These are phyloP conservation scores for Beauveria asiatica DNA, from an alignment of 2,329 filamentous ascomycete genomes.

Conservation along the genomic window DNA sequence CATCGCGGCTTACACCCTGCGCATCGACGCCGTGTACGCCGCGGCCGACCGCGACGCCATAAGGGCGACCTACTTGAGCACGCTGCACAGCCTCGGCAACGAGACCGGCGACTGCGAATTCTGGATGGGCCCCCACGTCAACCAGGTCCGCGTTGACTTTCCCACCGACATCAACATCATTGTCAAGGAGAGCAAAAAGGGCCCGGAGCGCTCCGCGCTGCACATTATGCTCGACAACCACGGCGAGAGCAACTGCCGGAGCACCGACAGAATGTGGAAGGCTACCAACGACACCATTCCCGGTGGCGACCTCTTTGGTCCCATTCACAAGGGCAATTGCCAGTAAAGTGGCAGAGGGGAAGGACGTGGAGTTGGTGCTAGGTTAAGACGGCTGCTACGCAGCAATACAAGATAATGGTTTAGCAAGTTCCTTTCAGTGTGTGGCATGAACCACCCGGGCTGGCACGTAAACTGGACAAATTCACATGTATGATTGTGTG, in stretches of 20 bases:
- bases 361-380: not conserved
- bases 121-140: slow-evolving; percentile 1
- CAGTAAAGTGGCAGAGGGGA: not conserved
- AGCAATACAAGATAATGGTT: not conserved
- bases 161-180: slow-evolving; percentile 11
- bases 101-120: slow-evolving; percentile 6
- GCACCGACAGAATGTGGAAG: slow-evolving; percentile 4
- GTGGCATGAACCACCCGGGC: too few relatives aligned
- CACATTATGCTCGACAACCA: slow-evolving; percentile 9
- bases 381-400: not conserved
- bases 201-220: slow-evolving; percentile 4
- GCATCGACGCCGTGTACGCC: slow-evolving; percentile 10
- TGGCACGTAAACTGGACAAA: too few relatives aligned
- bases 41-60: slow-evolving; percentile 10
- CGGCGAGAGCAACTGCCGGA: slow-evolving; percentile 7
- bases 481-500: too few relatives aligned
- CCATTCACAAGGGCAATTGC: slow-evolving; percentile 9
- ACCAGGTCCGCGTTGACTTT: slow-evolving; percentile 3
- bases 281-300: not conserved
- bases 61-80: slow-evolving; percentile 9
- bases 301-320: slow-evolving; percentile 7
- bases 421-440: too few relatives aligned
- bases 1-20: slow-evolving; percentile 6
- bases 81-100: slow-evolving; percentile 10
- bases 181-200: not conserved